Evolutionary conservation across 2,329 filamentous ascomycete genomes (phyloP).

Genomic region (Aurifilum marmelostoma): DNA sequence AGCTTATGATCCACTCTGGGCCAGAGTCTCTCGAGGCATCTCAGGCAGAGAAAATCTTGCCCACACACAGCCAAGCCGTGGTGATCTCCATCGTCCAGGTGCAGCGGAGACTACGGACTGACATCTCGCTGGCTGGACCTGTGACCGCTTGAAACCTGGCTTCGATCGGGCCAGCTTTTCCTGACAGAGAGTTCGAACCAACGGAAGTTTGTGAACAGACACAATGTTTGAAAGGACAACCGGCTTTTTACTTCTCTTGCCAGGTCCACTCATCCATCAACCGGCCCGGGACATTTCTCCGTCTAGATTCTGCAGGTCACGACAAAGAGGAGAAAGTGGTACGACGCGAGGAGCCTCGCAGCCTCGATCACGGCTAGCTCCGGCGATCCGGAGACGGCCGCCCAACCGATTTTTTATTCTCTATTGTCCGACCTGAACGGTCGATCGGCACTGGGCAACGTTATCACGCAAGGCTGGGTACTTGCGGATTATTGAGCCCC

Average conservation of each 20-base stretch:
- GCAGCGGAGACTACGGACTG: neutral
- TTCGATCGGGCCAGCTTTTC: neutral
- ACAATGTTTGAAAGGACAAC: neutral
- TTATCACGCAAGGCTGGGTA: neutral
- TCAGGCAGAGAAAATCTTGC: no score
- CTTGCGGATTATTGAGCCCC: neutral
- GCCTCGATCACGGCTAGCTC: neutral
- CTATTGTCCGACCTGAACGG: neutral
- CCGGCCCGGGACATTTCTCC: neutral
- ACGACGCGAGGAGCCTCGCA: neutral
- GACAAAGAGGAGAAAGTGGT: neutral
- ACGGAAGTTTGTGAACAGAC: neutral
- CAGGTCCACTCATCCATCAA: neutral
- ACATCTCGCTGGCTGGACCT: neutral
- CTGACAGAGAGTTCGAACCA: neutral
- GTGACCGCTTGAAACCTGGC: neutral
- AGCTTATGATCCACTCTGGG: neutral
- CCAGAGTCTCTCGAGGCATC: neutral
- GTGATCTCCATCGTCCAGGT: neutral
- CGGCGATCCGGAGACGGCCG: neutral
- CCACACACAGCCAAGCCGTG: neutral
- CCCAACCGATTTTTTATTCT: neutral
- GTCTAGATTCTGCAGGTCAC: neutral
- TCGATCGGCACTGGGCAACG: neutral
- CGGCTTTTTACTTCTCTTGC: neutral